phyloP scores from a whole-genome alignment of 2,329 filamentous ascomycete species.

The Fusarium sulawesiense region DNA sequence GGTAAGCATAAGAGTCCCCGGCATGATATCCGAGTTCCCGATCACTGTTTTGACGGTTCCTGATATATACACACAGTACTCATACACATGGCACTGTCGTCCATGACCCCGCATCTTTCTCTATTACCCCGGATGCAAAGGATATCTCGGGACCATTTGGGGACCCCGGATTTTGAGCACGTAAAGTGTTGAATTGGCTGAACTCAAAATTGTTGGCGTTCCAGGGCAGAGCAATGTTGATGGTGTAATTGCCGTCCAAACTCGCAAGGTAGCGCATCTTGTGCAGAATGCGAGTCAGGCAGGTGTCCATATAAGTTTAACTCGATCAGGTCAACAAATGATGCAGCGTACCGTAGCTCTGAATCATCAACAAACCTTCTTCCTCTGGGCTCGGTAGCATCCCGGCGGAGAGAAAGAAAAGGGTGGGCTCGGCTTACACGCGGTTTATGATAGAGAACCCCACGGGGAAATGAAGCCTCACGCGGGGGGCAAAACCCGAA shows the following conservation, averaged over 20 bases:
- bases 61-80: constrained; percentile 1
- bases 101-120: constrained; percentile 37
- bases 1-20: constrained; percentile 19
- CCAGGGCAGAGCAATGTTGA: background rate
- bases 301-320: constrained; percentile 7
- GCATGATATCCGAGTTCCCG: constrained; percentile 27
- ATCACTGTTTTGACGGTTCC: constrained; percentile 3
- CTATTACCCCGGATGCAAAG: constrained; percentile 36
- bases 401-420: constrained; percentile 23
- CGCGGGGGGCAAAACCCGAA: constrained; percentile 24
- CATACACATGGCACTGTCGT: background rate
- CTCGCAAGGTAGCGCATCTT: background rate
- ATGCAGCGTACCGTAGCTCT: constrained; percentile 5
- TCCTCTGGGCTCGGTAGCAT: constrained; percentile 19
- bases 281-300: constrained; percentile 15
- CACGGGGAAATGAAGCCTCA: constrained; percentile 39
- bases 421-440: constrained; percentile 37
- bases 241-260: background rate
- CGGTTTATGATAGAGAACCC: constrained; percentile 20
- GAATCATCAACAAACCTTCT: constrained; percentile 11
- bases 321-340: constrained; percentile 1
- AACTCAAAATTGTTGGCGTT: background rate
- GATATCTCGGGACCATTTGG: constrained; percentile 21
- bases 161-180: background rate
- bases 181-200: constrained; percentile 6